Percentiles rank a stretch among this genome's conserved stretches.
phyloP scores from a whole-genome alignment of 768 basidiomycete species.

The Suillus weaverae region DNA sequence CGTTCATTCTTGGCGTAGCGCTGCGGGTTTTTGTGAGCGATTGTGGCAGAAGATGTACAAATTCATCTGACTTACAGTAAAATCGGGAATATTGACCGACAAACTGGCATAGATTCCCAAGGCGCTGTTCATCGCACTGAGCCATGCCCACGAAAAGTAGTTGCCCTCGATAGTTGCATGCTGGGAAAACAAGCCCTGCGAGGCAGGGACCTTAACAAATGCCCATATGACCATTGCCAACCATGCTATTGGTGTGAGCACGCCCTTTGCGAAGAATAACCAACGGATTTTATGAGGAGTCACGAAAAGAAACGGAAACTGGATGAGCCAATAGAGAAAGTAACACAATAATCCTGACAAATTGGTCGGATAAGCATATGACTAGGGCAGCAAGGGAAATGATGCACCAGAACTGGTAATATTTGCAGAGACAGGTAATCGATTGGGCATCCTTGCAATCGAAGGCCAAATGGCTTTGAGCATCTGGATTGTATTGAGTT shows the following conservation, averaged over 20 bases:
- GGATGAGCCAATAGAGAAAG: constrained; percentile 75
- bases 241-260: constrained; percentile 65
- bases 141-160: constrained; percentile 70
- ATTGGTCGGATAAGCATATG: background rate
- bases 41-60: background rate
- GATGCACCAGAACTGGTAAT: constrained; percentile 62
- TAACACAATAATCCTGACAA: constrained; percentile 67
- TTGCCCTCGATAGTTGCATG: constrained; percentile 55
- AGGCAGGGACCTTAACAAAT: constrained; percentile 62
- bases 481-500: constrained; percentile 40
- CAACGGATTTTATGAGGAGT: constrained; percentile 78
- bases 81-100: constrained; percentile 83
- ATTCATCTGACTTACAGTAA: constrained; percentile 46
- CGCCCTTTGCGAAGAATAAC: constrained; percentile 70
- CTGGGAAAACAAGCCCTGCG: constrained; percentile 56
- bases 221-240: constrained; percentile 79
- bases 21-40: constrained; percentile 28
- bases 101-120: constrained; percentile 74
- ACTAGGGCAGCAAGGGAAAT: background rate
- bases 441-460: constrained; percentile 62
- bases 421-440: constrained; percentile 51
- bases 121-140: constrained; percentile 74
- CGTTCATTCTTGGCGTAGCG: constrained; percentile 72
- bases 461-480: constrained; percentile 85
- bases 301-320: constrained; percentile 73